phyloP scores from a whole-genome alignment of 2,329 filamentous ascomycete genomes.

The Blastomyces emzantsi region DNA sequence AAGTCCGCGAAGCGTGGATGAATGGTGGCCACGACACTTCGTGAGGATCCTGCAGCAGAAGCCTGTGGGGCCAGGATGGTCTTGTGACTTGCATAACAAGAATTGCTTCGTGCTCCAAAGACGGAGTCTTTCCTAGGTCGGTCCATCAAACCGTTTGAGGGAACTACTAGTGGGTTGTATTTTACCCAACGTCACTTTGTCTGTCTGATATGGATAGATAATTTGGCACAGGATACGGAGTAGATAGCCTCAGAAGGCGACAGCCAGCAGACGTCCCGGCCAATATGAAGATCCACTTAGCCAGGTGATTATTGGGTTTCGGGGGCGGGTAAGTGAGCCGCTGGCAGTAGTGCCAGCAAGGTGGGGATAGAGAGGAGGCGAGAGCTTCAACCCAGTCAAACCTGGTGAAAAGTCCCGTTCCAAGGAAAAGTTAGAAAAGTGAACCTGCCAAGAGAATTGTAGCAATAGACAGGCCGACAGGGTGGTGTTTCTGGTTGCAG shows the following conservation, averaged over 20 bases:
- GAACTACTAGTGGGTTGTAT: not conserved
- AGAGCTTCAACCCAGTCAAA: not conserved
- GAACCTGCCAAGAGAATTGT: not conserved
- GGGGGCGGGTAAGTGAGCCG: slow-evolving; percentile 8
- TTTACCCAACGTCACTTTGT: not conserved
- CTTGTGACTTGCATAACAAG: slow-evolving; percentile 3
- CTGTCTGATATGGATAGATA: not conserved
- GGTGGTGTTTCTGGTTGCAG: too few relatives aligned
- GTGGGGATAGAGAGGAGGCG: not conserved
- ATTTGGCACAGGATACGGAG: not conserved
- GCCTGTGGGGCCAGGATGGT: not conserved
- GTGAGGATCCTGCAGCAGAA: not conserved
- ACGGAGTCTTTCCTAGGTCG: not conserved
- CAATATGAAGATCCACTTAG: slow-evolving; percentile 1
- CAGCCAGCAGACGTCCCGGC: not conserved
- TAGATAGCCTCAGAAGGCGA: not conserved
- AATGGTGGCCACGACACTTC: not conserved
- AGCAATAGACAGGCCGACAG: not conserved
- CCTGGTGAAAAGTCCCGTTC: not conserved
- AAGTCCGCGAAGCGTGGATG: not conserved
- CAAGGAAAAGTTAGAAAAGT: not conserved
- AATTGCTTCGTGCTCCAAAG: not conserved
- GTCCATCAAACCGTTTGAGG: not conserved
- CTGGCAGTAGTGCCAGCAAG: slow-evolving; percentile 3
- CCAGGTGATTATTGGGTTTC: slow-evolving; percentile 7